Evolutionary conservation across 768 basidiomycete species (phyloP), one percentile per base, ranked within the genome.

Genomic region (Kwoniella bestiolae): DNA sequence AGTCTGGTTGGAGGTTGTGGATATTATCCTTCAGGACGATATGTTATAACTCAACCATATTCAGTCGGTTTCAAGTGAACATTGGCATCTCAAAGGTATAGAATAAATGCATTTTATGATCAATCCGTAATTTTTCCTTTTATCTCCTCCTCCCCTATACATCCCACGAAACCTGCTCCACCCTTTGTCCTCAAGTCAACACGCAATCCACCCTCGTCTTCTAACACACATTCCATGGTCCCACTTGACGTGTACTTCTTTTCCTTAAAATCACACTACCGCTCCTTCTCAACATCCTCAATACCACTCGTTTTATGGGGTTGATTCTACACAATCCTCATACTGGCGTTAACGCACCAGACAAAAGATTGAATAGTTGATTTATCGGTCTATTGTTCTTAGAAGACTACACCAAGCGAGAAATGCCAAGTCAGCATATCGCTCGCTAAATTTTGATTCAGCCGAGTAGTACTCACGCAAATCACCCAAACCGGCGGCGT

Each of bases 401-500:
- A 60, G 59, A 60, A 60, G 59, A 60, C 59, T 60, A 28, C 18
- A 41, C 5, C 4, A 18, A 25, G 8, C 0, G 4, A 21, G 47
- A 5, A 16, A 14, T 0, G 14, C 11, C 3, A 18, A 41, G 38
- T 41, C 38, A 41, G 38, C 38, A 41, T 14, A 4, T 11, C 1
- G 18, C 12, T 41, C 38, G 12, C 12, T 11, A 41, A 14, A 11
- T 41, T 41, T n/a, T n/a, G n/a, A n/a, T n/a, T 18, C 38, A 41
- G 38, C 5, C 12, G 18, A 41, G 18, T 16, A 16, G n/a, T n/a
- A 61, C 60, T 44, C 50, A 61, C 60, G 65, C 56, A 93, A 81
- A 72, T 93, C 91, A 44, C 89, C 88, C 44, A 94, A 82, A 25
- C 87, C 90, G 26, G 89, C 88, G 84, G 92, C 86, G 78, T 94